phyloP scores from a whole-genome alignment of 352 stramenopile genomes.

The Peronospora tabacina region DNA sequence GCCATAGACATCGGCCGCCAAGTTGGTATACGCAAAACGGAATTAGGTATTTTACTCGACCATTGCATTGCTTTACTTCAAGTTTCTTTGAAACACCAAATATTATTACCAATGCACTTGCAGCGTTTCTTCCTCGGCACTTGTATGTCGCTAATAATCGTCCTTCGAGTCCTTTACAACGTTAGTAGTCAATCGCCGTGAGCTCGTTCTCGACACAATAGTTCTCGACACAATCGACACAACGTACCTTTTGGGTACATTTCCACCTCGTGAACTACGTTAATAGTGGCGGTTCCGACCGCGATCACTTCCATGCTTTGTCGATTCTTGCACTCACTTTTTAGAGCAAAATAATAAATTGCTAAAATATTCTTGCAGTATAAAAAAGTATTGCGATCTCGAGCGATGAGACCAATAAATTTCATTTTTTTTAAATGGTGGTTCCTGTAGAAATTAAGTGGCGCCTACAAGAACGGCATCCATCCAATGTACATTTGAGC shows the following conservation, averaged over 20 bases:
- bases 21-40: slow-evolving; percentile 26
- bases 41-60: background rate
- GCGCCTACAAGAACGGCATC: slow-evolving; percentile 83
- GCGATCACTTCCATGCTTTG: slow-evolving; percentile 44
- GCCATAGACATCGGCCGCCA: slow-evolving; percentile 41
- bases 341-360: background rate
- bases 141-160: slow-evolving; percentile 43
- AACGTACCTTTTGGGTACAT: slow-evolving; percentile 43
- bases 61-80: background rate
- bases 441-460: background rate
- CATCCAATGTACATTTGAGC: slow-evolving; percentile 94
- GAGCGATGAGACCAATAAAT: background rate
- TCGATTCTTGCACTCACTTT: background rate
- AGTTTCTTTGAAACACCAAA: background rate
- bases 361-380: background rate
- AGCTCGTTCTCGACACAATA: background rate
- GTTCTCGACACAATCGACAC: background rate
- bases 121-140: slow-evolving; percentile 62
- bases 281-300: slow-evolving; percentile 65
- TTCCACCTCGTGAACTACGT: slow-evolving; percentile 59
- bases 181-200: background rate
- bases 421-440: background rate
- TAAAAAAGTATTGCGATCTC: no score
- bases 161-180: slow-evolving; percentile 31
- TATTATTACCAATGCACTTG: slow-evolving; percentile 44